phyloP scores from a whole-genome alignment of 352 stramenopile species.

The Globisporangium barbulae region DNA sequence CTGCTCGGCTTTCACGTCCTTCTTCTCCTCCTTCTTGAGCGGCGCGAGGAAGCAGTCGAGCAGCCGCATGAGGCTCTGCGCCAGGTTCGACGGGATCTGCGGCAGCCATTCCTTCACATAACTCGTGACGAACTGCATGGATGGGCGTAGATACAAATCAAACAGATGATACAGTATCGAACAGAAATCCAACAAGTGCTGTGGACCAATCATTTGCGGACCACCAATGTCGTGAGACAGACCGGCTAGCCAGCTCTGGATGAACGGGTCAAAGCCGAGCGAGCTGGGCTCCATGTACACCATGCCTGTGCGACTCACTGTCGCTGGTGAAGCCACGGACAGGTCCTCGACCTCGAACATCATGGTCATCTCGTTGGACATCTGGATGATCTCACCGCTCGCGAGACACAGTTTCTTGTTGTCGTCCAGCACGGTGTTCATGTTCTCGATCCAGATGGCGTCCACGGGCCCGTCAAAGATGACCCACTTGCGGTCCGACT shows the following conservation, averaged over 20 bases:
- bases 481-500: constrained; percentile 91
- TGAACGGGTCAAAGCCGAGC: constrained; percentile 88
- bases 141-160: constrained; percentile 81
- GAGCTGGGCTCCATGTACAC: constrained; percentile 95
- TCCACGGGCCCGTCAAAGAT: constrained; percentile 95
- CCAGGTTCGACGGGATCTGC: constrained; percentile 90
- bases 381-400: constrained; percentile 93
- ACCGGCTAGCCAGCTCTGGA: constrained; percentile 87
- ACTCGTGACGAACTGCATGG: constrained; percentile 78
- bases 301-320: constrained; percentile 93
- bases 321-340: constrained; percentile 91
- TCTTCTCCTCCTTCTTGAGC: constrained; percentile 83
- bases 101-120: constrained; percentile 91
- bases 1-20: constrained; percentile 69
- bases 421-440: constrained; percentile 96
- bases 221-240: constrained; percentile 59
- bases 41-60: constrained; percentile 90
- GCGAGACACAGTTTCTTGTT: constrained; percentile 96
- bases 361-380: constrained; percentile 95
- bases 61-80: constrained; percentile 88
- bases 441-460: constrained; percentile 97
- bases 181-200: constrained; percentile 47
- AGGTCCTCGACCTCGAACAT: constrained; percentile 97
- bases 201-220: constrained; percentile 27
- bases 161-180: constrained; percentile 73